Base-by-base conservation (phyloP, 345 rosid species). In the Pugionium cornutum region DNA sequence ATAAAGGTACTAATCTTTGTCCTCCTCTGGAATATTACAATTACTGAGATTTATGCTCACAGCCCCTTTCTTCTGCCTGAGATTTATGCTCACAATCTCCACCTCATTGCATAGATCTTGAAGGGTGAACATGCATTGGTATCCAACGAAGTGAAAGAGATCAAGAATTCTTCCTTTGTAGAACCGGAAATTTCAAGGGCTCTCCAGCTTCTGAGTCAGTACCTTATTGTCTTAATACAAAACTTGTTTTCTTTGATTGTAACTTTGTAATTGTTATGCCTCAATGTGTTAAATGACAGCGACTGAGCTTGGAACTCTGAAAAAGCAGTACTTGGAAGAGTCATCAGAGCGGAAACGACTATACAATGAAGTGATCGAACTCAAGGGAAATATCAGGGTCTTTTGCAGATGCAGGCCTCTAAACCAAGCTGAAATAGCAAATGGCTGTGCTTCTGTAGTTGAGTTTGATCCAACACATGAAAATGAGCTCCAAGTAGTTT, bases 381-480 rank as follows among this genome's bases (percentile, higher is more conserved):
- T 86, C 54, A 94, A 86, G 76, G 99, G 97, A 50, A 90, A 90
- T 72, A 90, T 94, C 45, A 84, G 96, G 78, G 99, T 94, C 75
- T 94, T 88, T 74, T 94, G 97, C 86, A 85, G 99, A 81, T 90
- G 99, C 63, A 83, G 99, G 68, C 99, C 97, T 5, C 69, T 83
- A 34, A 90, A 83, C 68, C 81, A 80, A 60, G 66, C 42, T 70
- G 99, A 90, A 68, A 59, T 67, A 59, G 77, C 79, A 11, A 85
- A 76, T 68, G 89, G 89, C 0, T 85, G 67, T 36, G 72, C 67
- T 50, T 76, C 79, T 63, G 82, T 85, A 6, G 86, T 87, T 46
- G 96, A 94, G 72, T 88, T 88, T 77, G 96, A 82, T 52, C 39
- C 85, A 2, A 70, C 88, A 31, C 87, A 76, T 40, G 91, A 90